Conservation (phyloP, 768 basidiomycete genomes). For the Kwoniella europaea region DNA sequence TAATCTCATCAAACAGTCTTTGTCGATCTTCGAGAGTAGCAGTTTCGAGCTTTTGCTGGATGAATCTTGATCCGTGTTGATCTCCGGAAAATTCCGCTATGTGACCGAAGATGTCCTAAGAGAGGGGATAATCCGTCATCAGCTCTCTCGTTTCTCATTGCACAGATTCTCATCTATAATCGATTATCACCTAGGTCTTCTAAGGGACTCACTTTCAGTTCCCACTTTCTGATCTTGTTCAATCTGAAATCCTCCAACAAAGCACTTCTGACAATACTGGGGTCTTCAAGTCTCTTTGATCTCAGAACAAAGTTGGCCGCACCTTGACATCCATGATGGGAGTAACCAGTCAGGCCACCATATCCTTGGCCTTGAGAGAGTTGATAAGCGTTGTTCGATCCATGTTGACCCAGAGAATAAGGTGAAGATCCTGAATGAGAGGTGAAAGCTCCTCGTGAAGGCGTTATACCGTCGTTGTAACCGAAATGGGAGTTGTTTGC, state of each 20-base stretch:
- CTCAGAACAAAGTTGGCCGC: slow-evolving; percentile 11
- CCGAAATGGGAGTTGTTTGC: slow-evolving; percentile 19
- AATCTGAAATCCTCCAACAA: slow-evolving; percentile 83
- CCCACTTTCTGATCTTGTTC: slow-evolving; percentile 78
- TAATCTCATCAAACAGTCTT: slow-evolving; percentile 82
- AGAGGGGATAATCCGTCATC: not conserved
- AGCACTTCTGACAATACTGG: slow-evolving; percentile 66
- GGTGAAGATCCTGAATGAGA: not conserved
- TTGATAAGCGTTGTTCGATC: not conserved
- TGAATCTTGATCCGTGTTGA: slow-evolving; percentile 97
- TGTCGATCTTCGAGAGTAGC: slow-evolving; percentile 80
- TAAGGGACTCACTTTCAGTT: slow-evolving; percentile 67
- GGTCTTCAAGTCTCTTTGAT: slow-evolving; percentile 8
- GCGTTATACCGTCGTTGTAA: slow-evolving; percentile 9
- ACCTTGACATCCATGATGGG: slow-evolving; percentile 9
- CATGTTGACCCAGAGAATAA: not conserved
- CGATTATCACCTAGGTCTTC: too few relatives aligned
- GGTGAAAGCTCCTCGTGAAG: not conserved
- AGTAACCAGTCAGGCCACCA: not conserved
- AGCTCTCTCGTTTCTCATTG: not conserved
- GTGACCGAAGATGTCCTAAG: slow-evolving; percentile 81
- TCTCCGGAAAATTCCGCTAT: slow-evolving; percentile 91
- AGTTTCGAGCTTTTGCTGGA: slow-evolving; percentile 81
- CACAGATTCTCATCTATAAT: too few relatives aligned
- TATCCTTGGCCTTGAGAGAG: slow-evolving; percentile 5